Evolutionary conservation across 352 stramenopile species (phyloP).

Genomic region (Phytophthora boehmeriae): DNA sequence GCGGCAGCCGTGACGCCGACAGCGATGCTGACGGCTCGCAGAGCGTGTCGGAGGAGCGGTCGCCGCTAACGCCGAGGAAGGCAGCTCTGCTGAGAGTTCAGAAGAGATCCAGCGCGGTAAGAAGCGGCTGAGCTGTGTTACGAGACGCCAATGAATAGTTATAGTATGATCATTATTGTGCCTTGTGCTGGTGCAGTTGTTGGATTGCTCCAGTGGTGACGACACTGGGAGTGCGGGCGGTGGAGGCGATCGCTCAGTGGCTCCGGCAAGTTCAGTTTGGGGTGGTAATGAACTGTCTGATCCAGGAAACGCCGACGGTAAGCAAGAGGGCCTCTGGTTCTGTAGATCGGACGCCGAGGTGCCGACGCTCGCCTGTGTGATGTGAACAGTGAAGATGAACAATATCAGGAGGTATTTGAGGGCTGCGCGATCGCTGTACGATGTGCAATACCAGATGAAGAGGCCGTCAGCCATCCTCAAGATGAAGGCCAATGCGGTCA

Average conservation of each 20-base stretch:
- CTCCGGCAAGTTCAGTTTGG: conserved; percentile 27
- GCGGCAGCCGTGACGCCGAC: neutral
- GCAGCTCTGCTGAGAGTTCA: conserved; percentile 29
- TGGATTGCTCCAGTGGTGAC: conserved; percentile 27
- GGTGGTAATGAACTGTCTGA: conserved; percentile 17
- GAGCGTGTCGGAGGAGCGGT: conserved; percentile 25
- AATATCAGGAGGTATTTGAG: conserved; percentile 64
- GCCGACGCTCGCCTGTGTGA: neutral
- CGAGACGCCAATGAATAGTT: too few relatives aligned
- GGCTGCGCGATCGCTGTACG: conserved; percentile 66
- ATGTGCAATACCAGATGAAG: conserved; percentile 80
- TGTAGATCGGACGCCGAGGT: neutral
- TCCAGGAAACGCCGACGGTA: conserved; percentile 31
- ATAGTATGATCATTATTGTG: neutral
- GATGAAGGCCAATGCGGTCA: conserved; percentile 68
- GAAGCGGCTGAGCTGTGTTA: too few relatives aligned
- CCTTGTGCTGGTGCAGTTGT: conserved; percentile 19
- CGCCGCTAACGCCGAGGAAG: conserved; percentile 25
- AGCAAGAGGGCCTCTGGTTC: neutral
- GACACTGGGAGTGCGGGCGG: conserved; percentile 28
- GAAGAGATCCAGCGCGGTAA: conserved; percentile 31
- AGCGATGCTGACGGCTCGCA: conserved; percentile 18
- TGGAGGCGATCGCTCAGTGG: conserved; percentile 11
- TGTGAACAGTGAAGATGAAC: conserved; percentile 55
- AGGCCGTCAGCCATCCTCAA: conserved; percentile 72